phyloP scores from a whole-genome alignment of 371 early-diverging fungal species.

The Nematocida sp. region DNA sequence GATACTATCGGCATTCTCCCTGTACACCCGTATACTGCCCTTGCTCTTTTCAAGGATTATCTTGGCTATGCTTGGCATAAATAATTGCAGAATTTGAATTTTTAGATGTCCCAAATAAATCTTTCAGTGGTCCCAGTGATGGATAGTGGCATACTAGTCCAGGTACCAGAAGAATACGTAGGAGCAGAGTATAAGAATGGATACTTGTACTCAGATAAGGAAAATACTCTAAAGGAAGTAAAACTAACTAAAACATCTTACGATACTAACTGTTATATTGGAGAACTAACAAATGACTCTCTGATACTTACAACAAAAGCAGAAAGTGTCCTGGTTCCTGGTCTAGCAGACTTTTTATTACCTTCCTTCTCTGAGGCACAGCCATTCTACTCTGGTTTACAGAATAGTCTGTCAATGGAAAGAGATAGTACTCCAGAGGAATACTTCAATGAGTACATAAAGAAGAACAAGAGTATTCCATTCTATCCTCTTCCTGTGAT shows the following conservation, averaged over 20 bases:
- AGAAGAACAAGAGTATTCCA: background rate
- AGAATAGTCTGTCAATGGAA: background rate
- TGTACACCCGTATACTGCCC: background rate
- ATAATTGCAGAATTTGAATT: too few relatives aligned
- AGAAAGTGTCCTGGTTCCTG: background rate
- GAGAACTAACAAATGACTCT: too few relatives aligned
- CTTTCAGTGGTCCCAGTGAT: too few relatives aligned
- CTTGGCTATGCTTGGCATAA: conserved; percentile 20
- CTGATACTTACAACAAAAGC: background rate
- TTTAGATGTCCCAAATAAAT: too few relatives aligned
- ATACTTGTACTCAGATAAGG: background rate
- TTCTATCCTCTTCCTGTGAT: conserved; percentile 19
- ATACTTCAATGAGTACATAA: conserved; percentile 1
- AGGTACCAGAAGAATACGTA: too few relatives aligned
- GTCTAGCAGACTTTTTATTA: conserved; percentile 15
- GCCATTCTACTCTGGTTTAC: background rate
- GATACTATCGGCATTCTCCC: background rate
- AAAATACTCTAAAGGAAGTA: background rate
- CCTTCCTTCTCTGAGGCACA: background rate
- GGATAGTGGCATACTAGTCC: too few relatives aligned
- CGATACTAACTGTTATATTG: background rate
- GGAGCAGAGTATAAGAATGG: too few relatives aligned
- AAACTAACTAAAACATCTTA: background rate
- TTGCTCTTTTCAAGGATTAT: background rate
- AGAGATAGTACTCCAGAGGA: background rate